These are phyloP conservation scores for Leishmania aethiopica DNA, from an alignment of 208 protist species.

Conservation along the genomic window DNA sequence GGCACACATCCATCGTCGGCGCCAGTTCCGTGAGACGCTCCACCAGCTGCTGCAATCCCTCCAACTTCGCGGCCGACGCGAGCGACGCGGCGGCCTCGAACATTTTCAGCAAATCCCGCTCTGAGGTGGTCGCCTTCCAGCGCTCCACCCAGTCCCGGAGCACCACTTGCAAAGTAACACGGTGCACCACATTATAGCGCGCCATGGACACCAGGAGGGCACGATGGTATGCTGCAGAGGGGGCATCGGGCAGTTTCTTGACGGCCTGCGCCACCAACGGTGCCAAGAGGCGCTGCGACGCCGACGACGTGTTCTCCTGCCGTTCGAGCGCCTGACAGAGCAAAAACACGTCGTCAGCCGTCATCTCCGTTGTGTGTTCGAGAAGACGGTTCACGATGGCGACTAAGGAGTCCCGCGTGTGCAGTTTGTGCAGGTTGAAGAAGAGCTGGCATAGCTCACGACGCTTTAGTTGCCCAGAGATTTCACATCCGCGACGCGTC, in stretches of 20 bases:
- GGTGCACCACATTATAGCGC: constrained; percentile 55
- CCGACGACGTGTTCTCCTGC: constrained; percentile 69
- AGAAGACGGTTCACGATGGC: constrained; percentile 75
- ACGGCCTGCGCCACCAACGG: constrained; percentile 48
- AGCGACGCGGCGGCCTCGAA: constrained; percentile 53
- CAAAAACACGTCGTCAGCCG: constrained; percentile 49
- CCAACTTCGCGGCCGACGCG: constrained; percentile 13
- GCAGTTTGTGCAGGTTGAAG: constrained; percentile 76
- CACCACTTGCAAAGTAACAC: constrained; percentile 34
- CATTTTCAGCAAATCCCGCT: constrained; percentile 60
- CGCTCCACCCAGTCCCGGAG: constrained; percentile 33
- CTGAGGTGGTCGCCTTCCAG: constrained; percentile 28
- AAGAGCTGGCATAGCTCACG: constrained; percentile 66
- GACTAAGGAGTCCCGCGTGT: constrained; percentile 76
- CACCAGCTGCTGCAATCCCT: constrained; percentile 19
- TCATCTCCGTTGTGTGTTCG: constrained; percentile 39
- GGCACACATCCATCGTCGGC: constrained; percentile 48
- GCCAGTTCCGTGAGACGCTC: constrained; percentile 40
- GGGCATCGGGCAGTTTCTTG: constrained; percentile 34
- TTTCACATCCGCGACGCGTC: constrained; percentile 75
- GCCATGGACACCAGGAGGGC: constrained; percentile 62
- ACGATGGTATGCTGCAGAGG: constrained; percentile 54
- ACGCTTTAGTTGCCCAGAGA: constrained; percentile 44
- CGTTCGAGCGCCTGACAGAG: constrained; percentile 61
- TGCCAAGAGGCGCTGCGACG: constrained; percentile 50